phyloP scores from a whole-genome alignment of 257 asterid species.

The Catharanthus roseus region DNA sequence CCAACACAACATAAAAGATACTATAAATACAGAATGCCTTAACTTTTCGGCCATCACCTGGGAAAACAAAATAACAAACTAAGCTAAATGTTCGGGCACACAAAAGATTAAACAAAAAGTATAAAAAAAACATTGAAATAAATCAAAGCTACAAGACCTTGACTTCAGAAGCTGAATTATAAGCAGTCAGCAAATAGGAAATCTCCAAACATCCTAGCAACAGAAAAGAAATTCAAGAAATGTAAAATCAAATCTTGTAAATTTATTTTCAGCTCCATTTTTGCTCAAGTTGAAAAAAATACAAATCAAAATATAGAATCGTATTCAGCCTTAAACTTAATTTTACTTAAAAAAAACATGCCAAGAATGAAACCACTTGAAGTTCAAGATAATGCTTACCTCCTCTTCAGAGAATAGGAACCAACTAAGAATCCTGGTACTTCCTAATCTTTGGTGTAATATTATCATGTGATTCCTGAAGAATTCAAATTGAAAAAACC shows the following conservation, averaged over 20 bases:
- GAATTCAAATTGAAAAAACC: background rate
- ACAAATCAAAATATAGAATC: background rate
- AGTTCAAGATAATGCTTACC: slow-evolving; percentile 10
- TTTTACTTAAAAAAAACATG: background rate
- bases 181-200: background rate
- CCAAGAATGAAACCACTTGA: background rate
- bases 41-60: slow-evolving; percentile 32
- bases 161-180: background rate
- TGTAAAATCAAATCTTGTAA: background rate
- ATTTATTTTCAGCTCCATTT: background rate
- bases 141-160: background rate
- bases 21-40: slow-evolving; percentile 11
- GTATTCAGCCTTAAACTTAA: background rate
- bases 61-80: background rate
- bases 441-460: background rate
- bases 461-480: background rate
- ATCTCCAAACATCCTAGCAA: background rate
- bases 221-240: background rate
- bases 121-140: background rate
- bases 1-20: slow-evolving; percentile 26
- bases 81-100: background rate
- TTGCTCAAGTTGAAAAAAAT: background rate
- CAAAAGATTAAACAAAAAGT: background rate
- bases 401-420: slow-evolving; percentile 2
- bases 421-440: background rate